These are phyloP conservation scores for Mollisia scopiformis DNA, from an alignment of 2,329 filamentous ascomycete species.

Conservation along the genomic window DNA sequence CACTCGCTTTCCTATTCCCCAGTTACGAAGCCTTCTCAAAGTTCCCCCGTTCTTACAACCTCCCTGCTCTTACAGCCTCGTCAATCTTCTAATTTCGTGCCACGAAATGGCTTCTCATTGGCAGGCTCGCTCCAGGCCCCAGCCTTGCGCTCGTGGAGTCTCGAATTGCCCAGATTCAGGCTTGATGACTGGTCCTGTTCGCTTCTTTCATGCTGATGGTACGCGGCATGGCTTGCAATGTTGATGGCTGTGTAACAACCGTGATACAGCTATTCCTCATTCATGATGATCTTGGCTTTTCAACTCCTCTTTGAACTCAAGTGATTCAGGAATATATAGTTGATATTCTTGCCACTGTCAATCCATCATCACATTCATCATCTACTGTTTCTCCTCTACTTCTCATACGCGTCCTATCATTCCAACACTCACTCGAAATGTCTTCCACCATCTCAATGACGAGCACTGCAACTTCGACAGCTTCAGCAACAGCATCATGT, in stretches of 20 bases:
- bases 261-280: neutral
- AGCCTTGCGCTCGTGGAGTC: neutral
- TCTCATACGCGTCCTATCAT: neutral
- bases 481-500: constrained; percentile 25
- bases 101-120: neutral
- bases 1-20: neutral
- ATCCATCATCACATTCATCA: neutral
- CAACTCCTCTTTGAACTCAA: neutral
- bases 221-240: neutral
- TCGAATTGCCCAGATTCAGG: neutral
- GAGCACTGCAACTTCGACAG: constrained; percentile 18
- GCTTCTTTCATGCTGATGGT: neutral
- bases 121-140: neutral
- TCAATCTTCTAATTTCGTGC: neutral
- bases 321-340: neutral
- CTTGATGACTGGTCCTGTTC: neutral
- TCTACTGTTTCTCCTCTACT: neutral
- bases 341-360: neutral
- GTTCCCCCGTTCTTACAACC: neutral
- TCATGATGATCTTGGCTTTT: neutral
- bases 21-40: neutral
- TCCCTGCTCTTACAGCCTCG: neutral
- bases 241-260: neutral
- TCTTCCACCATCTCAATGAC: constrained; percentile 20
- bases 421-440: constrained; percentile 15